Evolutionary conservation across 768 basidiomycete genomes (phyloP).

Genomic region (Hygrocybe coccinea): DNA sequence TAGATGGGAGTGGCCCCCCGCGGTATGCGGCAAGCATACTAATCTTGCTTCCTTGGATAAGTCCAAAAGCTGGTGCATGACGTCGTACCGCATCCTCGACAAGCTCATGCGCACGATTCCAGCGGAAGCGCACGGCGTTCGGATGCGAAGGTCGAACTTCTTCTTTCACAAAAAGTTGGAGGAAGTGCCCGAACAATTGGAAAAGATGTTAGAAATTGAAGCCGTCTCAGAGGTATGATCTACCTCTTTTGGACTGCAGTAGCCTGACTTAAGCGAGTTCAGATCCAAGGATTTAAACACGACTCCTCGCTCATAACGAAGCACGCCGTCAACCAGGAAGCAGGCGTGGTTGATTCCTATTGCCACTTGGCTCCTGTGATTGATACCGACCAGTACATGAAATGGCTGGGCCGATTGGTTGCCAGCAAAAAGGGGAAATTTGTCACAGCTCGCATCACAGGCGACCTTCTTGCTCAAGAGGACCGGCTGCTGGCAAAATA

Average conservation of each 20-base stretch:
- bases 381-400: slow-evolving; percentile 35
- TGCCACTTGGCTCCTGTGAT: slow-evolving; percentile 32
- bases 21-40: slow-evolving; percentile 37
- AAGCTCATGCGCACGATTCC: slow-evolving; percentile 18
- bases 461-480: slow-evolving; percentile 28
- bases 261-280: not conserved
- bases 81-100: slow-evolving; percentile 31
- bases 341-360: slow-evolving; percentile 35
- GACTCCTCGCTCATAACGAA: slow-evolving; percentile 20
- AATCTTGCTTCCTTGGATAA: slow-evolving; percentile 31
- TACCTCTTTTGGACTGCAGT: not conserved
- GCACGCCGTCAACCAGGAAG: slow-evolving; percentile 26
- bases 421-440: slow-evolving; percentile 26
- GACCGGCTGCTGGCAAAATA: slow-evolving; percentile 23
- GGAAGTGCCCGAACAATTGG: slow-evolving; percentile 23
- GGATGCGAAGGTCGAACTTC: slow-evolving; percentile 32
- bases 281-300: slow-evolving; percentile 26
- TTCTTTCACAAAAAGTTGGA: slow-evolving; percentile 30
- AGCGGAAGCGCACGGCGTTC: slow-evolving; percentile 28
- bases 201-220: slow-evolving; percentile 28
- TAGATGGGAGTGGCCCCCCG: slow-evolving; percentile 38
- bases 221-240: not conserved
- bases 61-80: slow-evolving; percentile 35
- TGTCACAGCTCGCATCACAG: slow-evolving; percentile 27
- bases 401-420: slow-evolving; percentile 26